Conservation (phyloP, 495 filamentous ascomycete species). For the Talaromyces stipitatus region DNA sequence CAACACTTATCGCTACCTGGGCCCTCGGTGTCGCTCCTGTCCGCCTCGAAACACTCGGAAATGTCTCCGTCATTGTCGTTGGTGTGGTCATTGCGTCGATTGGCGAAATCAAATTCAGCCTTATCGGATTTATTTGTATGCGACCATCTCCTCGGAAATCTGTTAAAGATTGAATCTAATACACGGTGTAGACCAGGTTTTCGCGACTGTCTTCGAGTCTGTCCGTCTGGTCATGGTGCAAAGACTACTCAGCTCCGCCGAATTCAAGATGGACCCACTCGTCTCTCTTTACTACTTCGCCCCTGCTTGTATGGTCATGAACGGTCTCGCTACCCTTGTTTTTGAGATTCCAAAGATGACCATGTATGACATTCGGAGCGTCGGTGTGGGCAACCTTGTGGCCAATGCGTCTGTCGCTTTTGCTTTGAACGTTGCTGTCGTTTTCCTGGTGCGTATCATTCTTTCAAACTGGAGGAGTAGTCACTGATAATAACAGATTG, state of each 20-base stretch:
- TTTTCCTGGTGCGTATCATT: slow-evolving; percentile 62
- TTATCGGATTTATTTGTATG: slow-evolving; percentile 65
- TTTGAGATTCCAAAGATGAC: slow-evolving; percentile 63
- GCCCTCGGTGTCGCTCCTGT: slow-evolving; percentile 60
- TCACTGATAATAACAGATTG: slow-evolving; percentile 57
- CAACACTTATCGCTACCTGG: slow-evolving; percentile 75
- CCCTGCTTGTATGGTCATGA: slow-evolving; percentile 79
- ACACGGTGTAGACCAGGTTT: slow-evolving; percentile 46
- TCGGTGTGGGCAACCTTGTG: slow-evolving; percentile 66
- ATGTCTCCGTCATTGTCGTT: slow-evolving; percentile 76
- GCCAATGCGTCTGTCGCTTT: slow-evolving; percentile 76
- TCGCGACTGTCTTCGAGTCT: slow-evolving; percentile 76
- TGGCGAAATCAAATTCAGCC: slow-evolving; percentile 81
- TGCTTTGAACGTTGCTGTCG: slow-evolving; percentile 78
- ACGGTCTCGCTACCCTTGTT: slow-evolving; percentile 62
- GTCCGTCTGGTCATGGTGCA: slow-evolving; percentile 84
- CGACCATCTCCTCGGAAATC: not conserved
- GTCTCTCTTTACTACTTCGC: slow-evolving; percentile 93
- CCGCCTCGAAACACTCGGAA: slow-evolving; percentile 66
- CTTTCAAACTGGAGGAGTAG: not conserved
- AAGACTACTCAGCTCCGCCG: slow-evolving; percentile 69
- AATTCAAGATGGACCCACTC: slow-evolving; percentile 93
- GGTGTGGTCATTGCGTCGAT: slow-evolving; percentile 81
- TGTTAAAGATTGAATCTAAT: not conserved
- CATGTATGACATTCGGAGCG: slow-evolving; percentile 59